Conservation (phyloP, 1,139 yeast species). For the Scheffersomyces quercinus region DNA sequence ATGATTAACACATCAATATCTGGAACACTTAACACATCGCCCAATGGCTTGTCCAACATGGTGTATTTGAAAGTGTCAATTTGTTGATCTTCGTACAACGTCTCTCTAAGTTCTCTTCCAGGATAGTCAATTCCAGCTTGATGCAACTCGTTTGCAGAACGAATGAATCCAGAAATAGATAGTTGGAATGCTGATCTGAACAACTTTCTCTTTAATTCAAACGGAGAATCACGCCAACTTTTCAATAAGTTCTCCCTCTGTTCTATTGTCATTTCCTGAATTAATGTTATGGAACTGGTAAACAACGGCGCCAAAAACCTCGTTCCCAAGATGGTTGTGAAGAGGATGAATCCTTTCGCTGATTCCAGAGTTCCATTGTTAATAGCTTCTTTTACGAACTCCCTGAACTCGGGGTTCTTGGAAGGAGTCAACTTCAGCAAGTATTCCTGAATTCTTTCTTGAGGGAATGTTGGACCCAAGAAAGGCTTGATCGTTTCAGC, state of each 20-base stretch:
- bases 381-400: constrained; percentile 13
- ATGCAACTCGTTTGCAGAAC: constrained; percentile 35
- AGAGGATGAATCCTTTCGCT: constrained; percentile 22
- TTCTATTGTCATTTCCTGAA: constrained; percentile 37
- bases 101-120: constrained; percentile 29
- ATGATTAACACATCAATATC: constrained; percentile 48
- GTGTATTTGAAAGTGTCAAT: constrained; percentile 28
- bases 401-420: constrained; percentile 27
- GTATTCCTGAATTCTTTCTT: constrained; percentile 34
- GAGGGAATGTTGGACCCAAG: constrained; percentile 28
- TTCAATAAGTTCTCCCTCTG: constrained; percentile 31
- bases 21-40: constrained; percentile 36
- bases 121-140: constrained; percentile 36
- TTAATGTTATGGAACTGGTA: constrained; percentile 36
- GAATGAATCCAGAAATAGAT: constrained; percentile 23
- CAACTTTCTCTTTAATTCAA: constrained; percentile 29
- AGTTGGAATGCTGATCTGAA: constrained; percentile 27
- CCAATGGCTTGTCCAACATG: constrained; percentile 38
- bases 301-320: constrained; percentile 37
- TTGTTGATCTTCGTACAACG: constrained; percentile 26
- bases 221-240: constrained; percentile 42
- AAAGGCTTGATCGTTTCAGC: constrained; percentile 30
- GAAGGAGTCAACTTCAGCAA: constrained; percentile 32
- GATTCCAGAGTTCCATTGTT: constrained; percentile 16
- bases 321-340: constrained; percentile 29